Percentiles rank a stretch among this genome's conserved stretches.
Evolutionary conservation across 495 filamentous ascomycete genomes (phyloP).

Genomic region (Sabuloglossum arenarium): DNA sequence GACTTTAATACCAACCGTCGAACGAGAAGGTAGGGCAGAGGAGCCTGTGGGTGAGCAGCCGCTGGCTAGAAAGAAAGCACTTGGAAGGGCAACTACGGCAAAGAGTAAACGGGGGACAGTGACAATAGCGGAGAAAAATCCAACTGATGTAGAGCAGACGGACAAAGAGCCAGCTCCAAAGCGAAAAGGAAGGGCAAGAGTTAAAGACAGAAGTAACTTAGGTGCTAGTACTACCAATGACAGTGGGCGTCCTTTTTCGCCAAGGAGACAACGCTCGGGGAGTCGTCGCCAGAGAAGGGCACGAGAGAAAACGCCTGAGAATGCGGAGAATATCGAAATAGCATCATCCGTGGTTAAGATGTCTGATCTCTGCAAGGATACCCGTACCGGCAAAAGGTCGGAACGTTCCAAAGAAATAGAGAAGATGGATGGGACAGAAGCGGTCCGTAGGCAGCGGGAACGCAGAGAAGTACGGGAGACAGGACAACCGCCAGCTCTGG

Average conservation of each 20-base stretch:
- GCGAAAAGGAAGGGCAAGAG: background rate
- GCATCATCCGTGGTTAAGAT: conserved; percentile 52
- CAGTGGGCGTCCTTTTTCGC: background rate
- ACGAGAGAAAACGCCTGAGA: conserved; percentile 49
- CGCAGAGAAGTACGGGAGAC: background rate
- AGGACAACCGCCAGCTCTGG: background rate
- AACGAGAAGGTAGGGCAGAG: background rate
- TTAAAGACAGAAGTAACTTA: background rate
- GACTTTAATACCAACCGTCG: background rate
- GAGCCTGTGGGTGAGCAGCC: background rate
- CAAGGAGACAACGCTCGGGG: background rate
- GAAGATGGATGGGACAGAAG: conserved; percentile 29
- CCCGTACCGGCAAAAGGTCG: conserved; percentile 61
- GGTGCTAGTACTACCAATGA: background rate
- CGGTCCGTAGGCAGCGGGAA: conserved; percentile 24
- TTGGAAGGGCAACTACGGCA: background rate
- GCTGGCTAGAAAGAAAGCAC: background rate
- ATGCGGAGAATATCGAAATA: conserved; percentile 51
- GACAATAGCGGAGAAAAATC: background rate
- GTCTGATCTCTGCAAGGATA: conserved; percentile 59
- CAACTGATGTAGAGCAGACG: background rate
- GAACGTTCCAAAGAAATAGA: conserved; percentile 40
- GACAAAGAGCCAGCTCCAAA: background rate
- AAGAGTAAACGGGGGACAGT: background rate
- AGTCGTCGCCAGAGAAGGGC: background rate